Conservation (phyloP, 129 eudicot genomes). For the Flaveria ramosissima region DNA sequence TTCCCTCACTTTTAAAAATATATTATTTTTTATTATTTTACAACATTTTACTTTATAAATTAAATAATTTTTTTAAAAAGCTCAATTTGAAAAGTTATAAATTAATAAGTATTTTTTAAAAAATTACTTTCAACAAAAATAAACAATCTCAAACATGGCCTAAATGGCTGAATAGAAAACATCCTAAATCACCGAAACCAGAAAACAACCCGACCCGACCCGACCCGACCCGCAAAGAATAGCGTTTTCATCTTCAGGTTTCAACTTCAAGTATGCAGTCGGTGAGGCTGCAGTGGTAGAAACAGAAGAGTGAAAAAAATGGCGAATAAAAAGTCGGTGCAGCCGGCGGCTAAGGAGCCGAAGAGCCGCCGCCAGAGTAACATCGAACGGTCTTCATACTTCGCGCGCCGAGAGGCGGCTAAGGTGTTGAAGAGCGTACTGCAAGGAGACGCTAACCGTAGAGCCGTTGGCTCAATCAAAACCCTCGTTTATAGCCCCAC, state of each 20-base stretch:
- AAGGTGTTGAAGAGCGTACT: conserved; percentile 70
- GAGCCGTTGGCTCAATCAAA: conserved; percentile 82
- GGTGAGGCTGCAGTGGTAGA: neutral
- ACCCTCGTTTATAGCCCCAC: conserved; percentile 77
- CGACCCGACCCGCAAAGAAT: neutral
- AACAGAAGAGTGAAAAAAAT: conserved; percentile 27
- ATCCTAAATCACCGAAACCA: neutral
- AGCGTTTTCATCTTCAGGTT: neutral
- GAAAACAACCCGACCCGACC: neutral
- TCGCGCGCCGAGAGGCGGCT: conserved; percentile 91
- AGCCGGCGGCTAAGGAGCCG: conserved; percentile 34
- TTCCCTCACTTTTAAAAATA: too few species aligned
- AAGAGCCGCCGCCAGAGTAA: conserved; percentile 50
- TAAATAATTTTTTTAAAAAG: too few species aligned
- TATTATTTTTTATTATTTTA: too few species aligned
- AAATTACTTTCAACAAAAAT: too few species aligned
- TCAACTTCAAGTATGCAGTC: conserved; percentile 14
- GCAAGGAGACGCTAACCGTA: conserved; percentile 82
- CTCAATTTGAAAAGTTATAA: too few species aligned
- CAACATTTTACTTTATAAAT: too few species aligned
- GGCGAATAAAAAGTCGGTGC: conserved; percentile 41
- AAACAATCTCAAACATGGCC: too few species aligned
- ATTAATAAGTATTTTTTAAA: too few species aligned
- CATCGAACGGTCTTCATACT: conserved; percentile 78
- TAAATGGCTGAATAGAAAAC: too few species aligned